Conservation (phyloP, 495 filamentous ascomycete species). For the Aspergillus baeticus region DNA sequence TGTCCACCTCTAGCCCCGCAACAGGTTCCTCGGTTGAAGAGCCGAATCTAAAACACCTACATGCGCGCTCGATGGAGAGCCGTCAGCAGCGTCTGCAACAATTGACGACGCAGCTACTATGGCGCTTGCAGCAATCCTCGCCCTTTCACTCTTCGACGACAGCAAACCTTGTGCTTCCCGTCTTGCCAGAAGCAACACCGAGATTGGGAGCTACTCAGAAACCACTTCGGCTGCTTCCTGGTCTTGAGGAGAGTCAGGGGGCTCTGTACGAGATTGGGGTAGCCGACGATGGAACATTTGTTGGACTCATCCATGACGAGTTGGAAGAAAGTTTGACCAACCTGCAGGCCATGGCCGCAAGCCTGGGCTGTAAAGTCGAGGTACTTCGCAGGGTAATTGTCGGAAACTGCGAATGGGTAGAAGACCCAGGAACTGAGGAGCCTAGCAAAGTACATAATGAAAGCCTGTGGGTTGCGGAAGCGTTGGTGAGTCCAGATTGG, state of each 20-base stretch:
- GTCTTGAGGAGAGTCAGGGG: conserved; percentile 88
- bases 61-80: conserved; percentile 41
- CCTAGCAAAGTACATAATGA: conserved; percentile 37
- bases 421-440: conserved; percentile 30
- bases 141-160: conserved; percentile 81
- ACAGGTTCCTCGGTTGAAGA: conserved; percentile 25
- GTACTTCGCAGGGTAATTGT: conserved; percentile 81
- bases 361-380: conserved; percentile 84
- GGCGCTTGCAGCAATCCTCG: conserved; percentile 92
- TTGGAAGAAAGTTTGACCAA: conserved; percentile 85
- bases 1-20: conserved; percentile 21
- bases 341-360: conserved; percentile 84
- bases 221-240: conserved; percentile 66
- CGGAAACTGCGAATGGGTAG: conserved; percentile 79
- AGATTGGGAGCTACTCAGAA: conserved; percentile 54
- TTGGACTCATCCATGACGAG: conserved; percentile 88
- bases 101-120: conserved; percentile 90
- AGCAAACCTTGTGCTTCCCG: conserved; percentile 66
- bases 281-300: conserved; percentile 87
- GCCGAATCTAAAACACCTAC: conserved; percentile 23
- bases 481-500: conserved; percentile 65
- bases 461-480: conserved; percentile 86
- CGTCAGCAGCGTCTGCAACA: conserved; percentile 84
- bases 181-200: conserved; percentile 62
- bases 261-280: conserved; percentile 97